Conservation (phyloP, 768 basidiomycete genomes). For the Russula sp. region DNA sequence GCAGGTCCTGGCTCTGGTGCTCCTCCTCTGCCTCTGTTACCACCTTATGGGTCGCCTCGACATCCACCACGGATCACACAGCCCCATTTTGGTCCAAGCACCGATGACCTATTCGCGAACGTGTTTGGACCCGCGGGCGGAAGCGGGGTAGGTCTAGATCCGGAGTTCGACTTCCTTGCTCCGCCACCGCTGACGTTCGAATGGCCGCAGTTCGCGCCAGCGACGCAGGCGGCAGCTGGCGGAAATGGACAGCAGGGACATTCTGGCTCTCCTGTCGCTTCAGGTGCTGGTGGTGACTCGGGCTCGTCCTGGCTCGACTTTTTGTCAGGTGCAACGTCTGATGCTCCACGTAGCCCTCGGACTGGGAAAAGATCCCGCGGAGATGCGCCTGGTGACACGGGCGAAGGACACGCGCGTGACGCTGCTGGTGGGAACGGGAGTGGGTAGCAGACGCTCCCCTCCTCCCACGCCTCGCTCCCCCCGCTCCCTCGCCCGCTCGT, state of each 20-base stretch:
- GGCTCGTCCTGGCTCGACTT: conserved; percentile 29
- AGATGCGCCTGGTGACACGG: conserved; percentile 8
- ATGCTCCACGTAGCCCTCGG: conserved; percentile 23
- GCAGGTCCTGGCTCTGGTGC: neutral
- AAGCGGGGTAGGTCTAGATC: conserved; percentile 29
- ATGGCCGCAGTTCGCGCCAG: conserved; percentile 30
- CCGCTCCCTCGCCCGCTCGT: neutral
- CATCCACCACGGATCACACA: conserved; percentile 28
- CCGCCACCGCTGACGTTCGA: conserved; percentile 32
- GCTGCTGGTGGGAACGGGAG: conserved; percentile 1
- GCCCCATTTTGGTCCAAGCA: conserved; percentile 11
- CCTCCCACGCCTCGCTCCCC: neutral
- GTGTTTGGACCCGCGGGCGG: conserved; percentile 30
- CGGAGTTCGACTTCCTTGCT: conserved; percentile 26
- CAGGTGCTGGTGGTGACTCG: conserved; percentile 6
- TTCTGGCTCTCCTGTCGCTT: neutral
- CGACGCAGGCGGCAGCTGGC: conserved; percentile 20
- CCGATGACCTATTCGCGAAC: conserved; percentile 30
- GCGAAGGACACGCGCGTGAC: conserved; percentile 15
- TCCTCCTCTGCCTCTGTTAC: conserved; percentile 10
- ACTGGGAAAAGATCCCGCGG: conserved; percentile 23
- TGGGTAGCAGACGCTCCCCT: conserved; percentile 6
- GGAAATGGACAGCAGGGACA: conserved; percentile 9
- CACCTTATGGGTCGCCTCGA: conserved; percentile 15
- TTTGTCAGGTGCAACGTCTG: conserved; percentile 22